Base-by-base conservation (phyloP, 805 yeast genomes). In the Kluyveromyces siamensis region DNA sequence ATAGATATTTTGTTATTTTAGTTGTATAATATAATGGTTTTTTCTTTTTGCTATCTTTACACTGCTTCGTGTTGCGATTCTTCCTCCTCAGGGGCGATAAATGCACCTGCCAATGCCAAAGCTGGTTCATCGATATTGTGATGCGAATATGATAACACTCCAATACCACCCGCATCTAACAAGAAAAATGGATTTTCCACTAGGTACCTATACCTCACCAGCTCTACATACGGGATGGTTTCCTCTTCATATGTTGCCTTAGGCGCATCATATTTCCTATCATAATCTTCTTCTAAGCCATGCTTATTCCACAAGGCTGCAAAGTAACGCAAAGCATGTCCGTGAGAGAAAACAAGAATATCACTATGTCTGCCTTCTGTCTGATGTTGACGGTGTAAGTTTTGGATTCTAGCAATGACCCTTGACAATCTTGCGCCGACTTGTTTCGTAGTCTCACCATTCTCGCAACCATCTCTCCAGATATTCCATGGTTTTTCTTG, bases 81-180 rank as follows among this genome's bases (percentile, higher is more conserved):
- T 61, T 82, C 84, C 50, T 78, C 84, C 9, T 78, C 79, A 13
- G 88, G 91, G 13, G 84, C 82, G 8, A 72, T 72, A 57, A 87
- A 88, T 0, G 95, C 91, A 44, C 96, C 95, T 2, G 96, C 85
- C 50, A 91, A 72, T 45, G 74, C 79, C 49, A 91, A 65, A 0
- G 96, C 96, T 3, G 97, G 97, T 68, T 91, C 97, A 37, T 83
- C 75, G 48, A 87, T 75, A 63, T 75, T 81, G 61, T 83, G 81
- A 65, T 90, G 98, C 59, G 87, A 95, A 66, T 90, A 90, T 54
- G 93, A 81, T 61, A 91, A 72, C 1, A 89, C 96, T 52, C 96
- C 96, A 40, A 88, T 87, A 40, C 96, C 97, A 54, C 97, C 96
- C 27, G 98, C 96, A 63, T 91, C 96, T 56, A 91, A 72, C 65